A percentile compares a stretch with the other conserved stretches of the same genome.
Evolutionary conservation across 169 alveolate genomes (phyloP).

Genomic region (Plasmodium reichenowi): DNA sequence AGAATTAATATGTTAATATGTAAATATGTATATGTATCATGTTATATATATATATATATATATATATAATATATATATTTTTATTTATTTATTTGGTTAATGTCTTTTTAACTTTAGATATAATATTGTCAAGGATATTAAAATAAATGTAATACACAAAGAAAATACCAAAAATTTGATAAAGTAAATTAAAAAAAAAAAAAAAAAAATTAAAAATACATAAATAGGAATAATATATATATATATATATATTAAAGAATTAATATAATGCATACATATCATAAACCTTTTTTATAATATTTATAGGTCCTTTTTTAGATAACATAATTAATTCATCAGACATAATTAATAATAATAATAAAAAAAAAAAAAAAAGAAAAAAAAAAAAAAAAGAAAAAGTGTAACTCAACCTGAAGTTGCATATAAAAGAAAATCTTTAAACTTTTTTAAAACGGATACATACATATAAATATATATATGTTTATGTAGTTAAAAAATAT

Average conservation of each 20-base stretch:
- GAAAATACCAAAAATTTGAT: not conserved
- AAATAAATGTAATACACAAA: slow-evolving; percentile 1
- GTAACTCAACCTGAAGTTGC: too few relatives aligned
- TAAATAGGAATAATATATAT: not conserved
- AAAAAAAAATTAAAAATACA: not conserved
- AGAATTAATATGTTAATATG: not conserved
- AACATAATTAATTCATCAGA: not conserved
- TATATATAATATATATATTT: not conserved
- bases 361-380: not conserved
- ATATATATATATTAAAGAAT: not conserved
- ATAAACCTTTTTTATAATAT: not conserved
- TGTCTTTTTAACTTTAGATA: not conserved
- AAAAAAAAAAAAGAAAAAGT: not conserved
- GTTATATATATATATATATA: not conserved
- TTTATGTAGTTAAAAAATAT: too few relatives aligned
- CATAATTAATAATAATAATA: not conserved
- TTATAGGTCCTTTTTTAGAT: not conserved
- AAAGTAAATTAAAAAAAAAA: not conserved
- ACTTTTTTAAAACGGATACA: too few relatives aligned
- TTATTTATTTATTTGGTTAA: not conserved
- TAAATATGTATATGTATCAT: not conserved
- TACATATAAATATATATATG: too few relatives aligned
- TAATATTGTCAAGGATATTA: not conserved
- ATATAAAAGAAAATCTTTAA: too few relatives aligned
- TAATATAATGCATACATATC: too few relatives aligned